phyloP scores from a whole-genome alignment of 768 basidiomycete species.

The Boletales sp. region DNA sequence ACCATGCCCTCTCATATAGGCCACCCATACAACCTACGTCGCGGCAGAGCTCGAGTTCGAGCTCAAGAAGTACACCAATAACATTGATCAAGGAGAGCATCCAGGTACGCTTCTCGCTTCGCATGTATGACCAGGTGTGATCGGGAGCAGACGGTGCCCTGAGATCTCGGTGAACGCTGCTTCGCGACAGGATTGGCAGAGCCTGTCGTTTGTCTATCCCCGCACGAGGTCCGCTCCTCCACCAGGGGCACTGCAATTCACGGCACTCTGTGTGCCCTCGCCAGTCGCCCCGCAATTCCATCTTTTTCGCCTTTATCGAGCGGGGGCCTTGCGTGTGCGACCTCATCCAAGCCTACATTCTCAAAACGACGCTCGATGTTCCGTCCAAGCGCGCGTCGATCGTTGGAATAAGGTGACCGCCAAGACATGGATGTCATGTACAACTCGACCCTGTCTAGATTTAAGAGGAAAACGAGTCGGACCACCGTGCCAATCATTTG shows the following conservation, averaged over 20 bases:
- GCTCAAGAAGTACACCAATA: too few relatives aligned
- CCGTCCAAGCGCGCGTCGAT: slow-evolving; percentile 79
- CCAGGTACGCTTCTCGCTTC: too few relatives aligned
- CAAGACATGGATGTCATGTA: background rate
- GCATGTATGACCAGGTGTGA: too few relatives aligned
- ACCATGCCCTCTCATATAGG: slow-evolving; percentile 1
- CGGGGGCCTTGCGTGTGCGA: slow-evolving; percentile 86
- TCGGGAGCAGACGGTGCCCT: too few relatives aligned
- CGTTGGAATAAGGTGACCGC: slow-evolving; percentile 75
- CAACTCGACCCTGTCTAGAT: slow-evolving; percentile 44
- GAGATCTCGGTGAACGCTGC: too few relatives aligned
- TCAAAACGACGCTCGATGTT: slow-evolving; percentile 76
- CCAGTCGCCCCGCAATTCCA: slow-evolving; percentile 66
- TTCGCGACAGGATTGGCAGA: too few relatives aligned
- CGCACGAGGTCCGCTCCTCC: too few relatives aligned
- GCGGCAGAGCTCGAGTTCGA: too few relatives aligned
- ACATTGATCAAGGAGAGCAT: too few relatives aligned
- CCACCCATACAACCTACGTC: too few relatives aligned
- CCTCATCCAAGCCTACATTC: slow-evolving; percentile 83
- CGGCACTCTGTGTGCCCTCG: slow-evolving; percentile 79
- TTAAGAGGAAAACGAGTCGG: slow-evolving; percentile 71
- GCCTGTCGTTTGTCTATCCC: slow-evolving; percentile 36
- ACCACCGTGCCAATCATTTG: slow-evolving; percentile 48
- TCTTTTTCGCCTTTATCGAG: slow-evolving; percentile 76
- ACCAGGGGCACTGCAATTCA: slow-evolving; percentile 75